A percentile compares a stretch with the other conserved stretches of the same genome.
Conservation (phyloP, 306 rosid genomes). For the Cicer judaicum region DNA sequence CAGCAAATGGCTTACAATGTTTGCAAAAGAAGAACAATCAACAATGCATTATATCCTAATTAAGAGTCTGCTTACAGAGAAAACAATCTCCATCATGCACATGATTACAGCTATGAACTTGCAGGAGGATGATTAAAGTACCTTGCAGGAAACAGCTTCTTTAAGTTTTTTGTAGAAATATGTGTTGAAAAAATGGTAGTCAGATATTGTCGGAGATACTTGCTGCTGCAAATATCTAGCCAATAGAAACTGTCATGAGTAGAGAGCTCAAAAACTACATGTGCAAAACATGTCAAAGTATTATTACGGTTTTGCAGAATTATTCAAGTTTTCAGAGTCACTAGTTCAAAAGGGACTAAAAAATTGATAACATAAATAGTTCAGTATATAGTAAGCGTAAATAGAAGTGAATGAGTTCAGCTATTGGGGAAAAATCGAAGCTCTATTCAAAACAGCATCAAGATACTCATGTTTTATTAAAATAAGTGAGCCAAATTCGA, state of each 20-base stretch:
- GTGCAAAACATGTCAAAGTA: constrained; percentile 31
- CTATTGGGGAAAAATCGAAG: constrained; percentile 28
- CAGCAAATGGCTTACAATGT: constrained; percentile 5
- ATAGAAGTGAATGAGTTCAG: constrained; percentile 15
- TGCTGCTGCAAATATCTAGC: constrained; percentile 81
- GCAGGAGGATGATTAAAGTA: constrained; percentile 39
- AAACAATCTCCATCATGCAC: constrained; percentile 27
- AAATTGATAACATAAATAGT: constrained; percentile 11
- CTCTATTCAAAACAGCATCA: neutral
- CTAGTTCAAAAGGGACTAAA: constrained; percentile 21
- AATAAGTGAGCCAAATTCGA: too few relatives aligned
- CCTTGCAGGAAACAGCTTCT: constrained; percentile 85
- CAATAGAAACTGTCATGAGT: constrained; percentile 41
- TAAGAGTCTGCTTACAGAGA: constrained; percentile 11
- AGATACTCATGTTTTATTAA: constrained; percentile 4
- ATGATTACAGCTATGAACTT: constrained; percentile 29
- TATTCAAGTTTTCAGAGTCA: constrained; percentile 32
- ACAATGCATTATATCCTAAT: constrained; percentile 26
- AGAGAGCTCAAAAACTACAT: constrained; percentile 37
- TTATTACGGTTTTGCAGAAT: neutral
- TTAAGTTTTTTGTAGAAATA: constrained; percentile 89
- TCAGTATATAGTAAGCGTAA: neutral
- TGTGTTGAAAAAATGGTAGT: constrained; percentile 88
- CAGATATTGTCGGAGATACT: constrained; percentile 60
- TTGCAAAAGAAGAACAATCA: constrained; percentile 1